Percentiles rank a stretch among this genome's conserved stretches.
Evolutionary conservation across 2,329 filamentous ascomycete species (phyloP).

Genomic region (Trichoderma koningii): DNA sequence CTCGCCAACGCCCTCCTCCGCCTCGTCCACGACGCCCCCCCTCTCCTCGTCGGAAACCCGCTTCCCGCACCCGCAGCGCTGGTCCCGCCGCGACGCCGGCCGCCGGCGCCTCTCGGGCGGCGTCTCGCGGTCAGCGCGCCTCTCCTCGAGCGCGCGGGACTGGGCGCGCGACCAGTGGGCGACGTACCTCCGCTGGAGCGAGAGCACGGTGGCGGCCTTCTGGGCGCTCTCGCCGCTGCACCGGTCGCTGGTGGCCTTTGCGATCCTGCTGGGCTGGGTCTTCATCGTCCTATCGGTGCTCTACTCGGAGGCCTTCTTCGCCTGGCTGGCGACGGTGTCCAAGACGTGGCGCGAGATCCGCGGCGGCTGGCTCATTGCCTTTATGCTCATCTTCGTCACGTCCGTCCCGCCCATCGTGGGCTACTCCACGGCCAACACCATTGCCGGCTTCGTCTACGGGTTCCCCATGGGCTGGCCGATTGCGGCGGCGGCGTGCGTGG

Average conservation of each 20-base stretch:
- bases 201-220: slow-evolving; percentile 53
- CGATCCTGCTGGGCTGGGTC: slow-evolving; percentile 52
- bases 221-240: slow-evolving; percentile 61
- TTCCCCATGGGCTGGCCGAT: slow-evolving; percentile 75
- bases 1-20: slow-evolving; percentile 14
- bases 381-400: slow-evolving; percentile 71
- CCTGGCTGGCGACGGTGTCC: slow-evolving; percentile 70
- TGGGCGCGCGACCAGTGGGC: slow-evolving; percentile 45
- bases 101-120: slow-evolving; percentile 46
- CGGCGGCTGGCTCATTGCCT: slow-evolving; percentile 75
- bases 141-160: slow-evolving; percentile 30
- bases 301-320: slow-evolving; percentile 80
- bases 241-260: slow-evolving; percentile 56
- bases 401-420: slow-evolving; percentile 87
- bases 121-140: slow-evolving; percentile 24
- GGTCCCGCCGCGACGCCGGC: slow-evolving; percentile 13
- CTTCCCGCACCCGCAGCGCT: slow-evolving; percentile 27
- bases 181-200: slow-evolving; percentile 44
- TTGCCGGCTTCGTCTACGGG: slow-evolving; percentile 58
- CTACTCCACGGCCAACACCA: slow-evolving; percentile 70
- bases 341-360: slow-evolving; percentile 73
- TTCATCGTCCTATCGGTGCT: slow-evolving; percentile 69
- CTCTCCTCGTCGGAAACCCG: slow-evolving; percentile 31
- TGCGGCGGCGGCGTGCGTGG: slow-evolving; percentile 73
- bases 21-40: slow-evolving; percentile 22